These are phyloP conservation scores for Funneliformis geosporum DNA, from an alignment of 192 early-diverging fungal genomes.

Conservation along the genomic window DNA sequence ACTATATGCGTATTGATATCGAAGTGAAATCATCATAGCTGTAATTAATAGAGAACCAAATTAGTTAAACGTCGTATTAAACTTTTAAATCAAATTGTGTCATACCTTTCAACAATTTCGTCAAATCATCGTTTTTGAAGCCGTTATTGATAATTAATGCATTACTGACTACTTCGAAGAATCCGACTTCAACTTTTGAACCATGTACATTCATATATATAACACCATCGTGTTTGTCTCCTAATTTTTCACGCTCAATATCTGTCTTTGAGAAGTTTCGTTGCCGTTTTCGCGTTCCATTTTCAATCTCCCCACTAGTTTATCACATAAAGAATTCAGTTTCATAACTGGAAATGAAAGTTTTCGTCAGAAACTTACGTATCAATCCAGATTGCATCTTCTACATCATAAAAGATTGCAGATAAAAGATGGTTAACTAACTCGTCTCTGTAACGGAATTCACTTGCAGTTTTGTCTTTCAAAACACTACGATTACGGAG, in stretches of 20 bases:
- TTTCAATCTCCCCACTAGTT: neutral
- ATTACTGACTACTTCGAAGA: conserved; percentile 17
- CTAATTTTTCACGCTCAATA: conserved; percentile 12
- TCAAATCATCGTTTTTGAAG: conserved; percentile 23
- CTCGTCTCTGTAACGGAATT: conserved; percentile 25
- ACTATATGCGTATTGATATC: conserved; percentile 12
- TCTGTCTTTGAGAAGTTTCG: conserved; percentile 12
- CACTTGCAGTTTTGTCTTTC: conserved; percentile 16
- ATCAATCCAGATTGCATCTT: conserved; percentile 2
- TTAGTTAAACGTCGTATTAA: neutral
- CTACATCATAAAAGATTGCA: conserved; percentile 21
- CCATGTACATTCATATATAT: conserved; percentile 27
- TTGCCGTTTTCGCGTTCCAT: neutral
- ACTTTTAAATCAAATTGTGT: too few species aligned
- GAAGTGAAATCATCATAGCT: conserved; percentile 15
- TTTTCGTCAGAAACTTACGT: conserved; percentile 14
- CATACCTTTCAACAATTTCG: neutral
- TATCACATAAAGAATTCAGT: conserved; percentile 17
- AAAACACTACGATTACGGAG: conserved; percentile 16
- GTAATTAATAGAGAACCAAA: neutral
- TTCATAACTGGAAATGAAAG: conserved; percentile 1
- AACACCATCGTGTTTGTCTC: conserved; percentile 26
- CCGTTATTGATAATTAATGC: neutral
- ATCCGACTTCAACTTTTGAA: conserved; percentile 1
- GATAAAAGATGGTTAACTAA: conserved; percentile 18